Conservation (phyloP, 164 flowering plant species). For the Echeveria elegans region DNA sequence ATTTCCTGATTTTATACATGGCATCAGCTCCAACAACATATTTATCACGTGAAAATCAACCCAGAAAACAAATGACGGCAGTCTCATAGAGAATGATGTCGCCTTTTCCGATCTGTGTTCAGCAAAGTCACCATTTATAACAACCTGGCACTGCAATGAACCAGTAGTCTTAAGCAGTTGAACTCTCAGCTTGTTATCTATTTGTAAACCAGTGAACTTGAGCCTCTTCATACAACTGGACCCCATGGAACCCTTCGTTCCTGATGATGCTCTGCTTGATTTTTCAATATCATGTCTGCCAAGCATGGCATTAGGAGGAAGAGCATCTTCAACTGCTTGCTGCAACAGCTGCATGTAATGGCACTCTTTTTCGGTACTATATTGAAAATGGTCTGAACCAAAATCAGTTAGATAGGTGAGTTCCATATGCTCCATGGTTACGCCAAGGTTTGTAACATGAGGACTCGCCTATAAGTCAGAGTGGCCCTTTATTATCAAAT, state of each 20-base stretch:
- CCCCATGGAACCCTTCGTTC: not conserved
- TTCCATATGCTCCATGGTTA: constrained; percentile 48
- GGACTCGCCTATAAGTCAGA: constrained; percentile 65
- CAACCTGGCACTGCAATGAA: constrained; percentile 25
- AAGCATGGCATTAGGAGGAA: constrained; percentile 33
- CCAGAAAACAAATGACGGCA: constrained; percentile 76
- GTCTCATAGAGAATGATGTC: constrained; percentile 42
- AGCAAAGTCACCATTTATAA: constrained; percentile 19
- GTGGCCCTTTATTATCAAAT: constrained; percentile 22
- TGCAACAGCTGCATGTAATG: constrained; percentile 37
- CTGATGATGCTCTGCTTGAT: constrained; percentile 3
- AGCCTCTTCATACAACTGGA: not conserved
- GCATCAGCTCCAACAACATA: constrained; percentile 31
- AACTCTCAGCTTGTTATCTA: not conserved
- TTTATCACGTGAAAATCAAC: constrained; percentile 41
- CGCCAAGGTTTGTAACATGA: constrained; percentile 52
- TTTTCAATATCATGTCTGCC: constrained; percentile 13
- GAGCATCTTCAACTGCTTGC: constrained; percentile 44
- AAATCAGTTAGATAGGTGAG: constrained; percentile 33
- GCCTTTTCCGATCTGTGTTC: constrained; percentile 22
- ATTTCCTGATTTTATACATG: constrained; percentile 19
- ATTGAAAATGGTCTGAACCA: constrained; percentile 12
- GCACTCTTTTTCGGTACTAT: constrained; percentile 14
- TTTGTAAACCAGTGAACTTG: constrained; percentile 4
- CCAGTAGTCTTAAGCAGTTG: constrained; percentile 37